Conservation (phyloP, 2,329 filamentous ascomycete species). For the Aureobasidium sp. region DNA sequence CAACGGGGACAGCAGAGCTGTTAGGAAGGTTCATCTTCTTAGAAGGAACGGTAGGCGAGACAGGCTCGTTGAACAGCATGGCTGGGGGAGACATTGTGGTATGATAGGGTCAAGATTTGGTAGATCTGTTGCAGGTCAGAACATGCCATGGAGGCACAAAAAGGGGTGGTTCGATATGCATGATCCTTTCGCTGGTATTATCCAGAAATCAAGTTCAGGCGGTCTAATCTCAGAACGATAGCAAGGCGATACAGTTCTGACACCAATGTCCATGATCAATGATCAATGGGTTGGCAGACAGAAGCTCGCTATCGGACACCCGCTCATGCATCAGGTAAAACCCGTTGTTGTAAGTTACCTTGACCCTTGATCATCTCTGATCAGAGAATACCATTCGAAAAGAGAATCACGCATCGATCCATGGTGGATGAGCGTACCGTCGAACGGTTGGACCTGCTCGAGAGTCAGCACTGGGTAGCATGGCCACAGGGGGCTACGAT, state of each 20-base stretch:
- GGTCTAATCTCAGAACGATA: conserved; percentile 77
- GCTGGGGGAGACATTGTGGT: conserved; percentile 67
- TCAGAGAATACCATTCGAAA: conserved; percentile 14
- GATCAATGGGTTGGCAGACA: conserved; percentile 6
- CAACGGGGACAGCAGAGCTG: conserved; percentile 25
- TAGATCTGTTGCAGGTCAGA: conserved; percentile 30
- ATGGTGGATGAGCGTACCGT: conserved; percentile 12
- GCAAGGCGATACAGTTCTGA: conserved; percentile 13
- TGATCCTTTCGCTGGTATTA: conserved; percentile 99
- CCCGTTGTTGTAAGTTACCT: conserved; percentile 18
- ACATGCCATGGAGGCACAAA: conserved; percentile 25
- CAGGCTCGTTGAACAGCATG: conserved; percentile 45
- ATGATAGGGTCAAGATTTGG: conserved; percentile 26
- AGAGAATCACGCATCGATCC: conserved; percentile 15
- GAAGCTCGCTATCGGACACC: conserved; percentile 17
- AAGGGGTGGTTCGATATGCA: conserved; percentile 53
- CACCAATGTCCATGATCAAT: conserved; percentile 12
- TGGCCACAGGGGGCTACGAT: conserved; percentile 4
- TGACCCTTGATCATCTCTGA: conserved; percentile 15
- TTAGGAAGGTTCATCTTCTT: conserved; percentile 37
- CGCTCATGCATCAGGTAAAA: conserved; percentile 20
- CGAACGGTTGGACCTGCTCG: not conserved
- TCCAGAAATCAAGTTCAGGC: conserved; percentile 90
- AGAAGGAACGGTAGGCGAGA: conserved; percentile 29
- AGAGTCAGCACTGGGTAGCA: conserved; percentile 9